A percentile compares a stretch with the other conserved stretches of the same genome.
These are phyloP conservation scores for Yamadazyma siamensis DNA, from an alignment of 1,139 yeast genomes.

Conservation along the genomic window DNA sequence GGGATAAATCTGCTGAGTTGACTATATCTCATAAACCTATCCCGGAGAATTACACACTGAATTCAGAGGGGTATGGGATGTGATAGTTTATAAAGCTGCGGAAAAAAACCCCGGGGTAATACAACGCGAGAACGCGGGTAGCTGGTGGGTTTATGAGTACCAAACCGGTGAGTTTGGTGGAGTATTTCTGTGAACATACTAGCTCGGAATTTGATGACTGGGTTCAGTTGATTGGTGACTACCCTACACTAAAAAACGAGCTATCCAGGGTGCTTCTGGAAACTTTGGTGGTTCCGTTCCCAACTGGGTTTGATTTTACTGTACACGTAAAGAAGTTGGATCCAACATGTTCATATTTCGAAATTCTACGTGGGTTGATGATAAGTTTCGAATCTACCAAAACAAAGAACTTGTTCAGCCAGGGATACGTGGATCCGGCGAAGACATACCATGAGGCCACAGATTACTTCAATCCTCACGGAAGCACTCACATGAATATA, in stretches of 20 bases:
- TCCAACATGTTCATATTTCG: slow-evolving; percentile 15
- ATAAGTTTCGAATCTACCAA: slow-evolving; percentile 15
- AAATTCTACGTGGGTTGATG: slow-evolving; percentile 24
- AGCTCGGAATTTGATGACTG: background rate
- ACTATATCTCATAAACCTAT: background rate
- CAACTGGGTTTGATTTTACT: background rate
- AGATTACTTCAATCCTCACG: slow-evolving; percentile 17
- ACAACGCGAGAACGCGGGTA: background rate
- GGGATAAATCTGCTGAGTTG: background rate
- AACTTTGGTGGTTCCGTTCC: slow-evolving; percentile 3
- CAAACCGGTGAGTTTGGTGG: background rate
- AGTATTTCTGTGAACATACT: background rate
- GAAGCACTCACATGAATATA: slow-evolving; percentile 23
- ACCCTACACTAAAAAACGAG: background rate
- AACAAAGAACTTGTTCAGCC: slow-evolving; percentile 19
- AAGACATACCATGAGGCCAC: slow-evolving; percentile 12
- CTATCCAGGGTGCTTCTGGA: background rate
- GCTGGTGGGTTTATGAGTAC: background rate
- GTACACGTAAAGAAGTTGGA: background rate
- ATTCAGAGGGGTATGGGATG: background rate
- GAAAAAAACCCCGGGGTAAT: slow-evolving; percentile 9
- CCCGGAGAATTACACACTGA: background rate
- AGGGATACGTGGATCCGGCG: slow-evolving; percentile 25
- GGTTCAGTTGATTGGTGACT: background rate
- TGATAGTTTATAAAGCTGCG: slow-evolving; percentile 1